Evolutionary conservation across 257 asterid species (phyloP).

Genomic region (Solanum piurae): DNA sequence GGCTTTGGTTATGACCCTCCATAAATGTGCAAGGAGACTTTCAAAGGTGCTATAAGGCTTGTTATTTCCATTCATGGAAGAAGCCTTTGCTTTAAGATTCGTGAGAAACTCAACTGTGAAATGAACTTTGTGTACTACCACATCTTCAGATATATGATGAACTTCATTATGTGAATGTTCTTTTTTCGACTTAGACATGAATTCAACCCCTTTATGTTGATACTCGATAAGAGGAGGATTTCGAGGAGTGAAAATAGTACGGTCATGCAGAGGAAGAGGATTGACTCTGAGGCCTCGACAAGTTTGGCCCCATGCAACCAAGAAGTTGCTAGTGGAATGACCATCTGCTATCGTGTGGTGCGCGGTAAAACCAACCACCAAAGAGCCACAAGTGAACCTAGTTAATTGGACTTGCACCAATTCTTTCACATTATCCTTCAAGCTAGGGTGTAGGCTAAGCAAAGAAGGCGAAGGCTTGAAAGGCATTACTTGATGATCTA

Average conservation of each 20-base stretch:
- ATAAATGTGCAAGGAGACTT: constrained; percentile 66
- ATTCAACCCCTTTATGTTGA: constrained; percentile 63
- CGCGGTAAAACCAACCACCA: constrained; percentile 64
- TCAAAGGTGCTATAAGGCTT: constrained; percentile 67
- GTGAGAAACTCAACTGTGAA: constrained; percentile 41
- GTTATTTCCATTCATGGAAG: constrained; percentile 19
- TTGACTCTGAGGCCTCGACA: constrained; percentile 29
- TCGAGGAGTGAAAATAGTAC: constrained; percentile 41
- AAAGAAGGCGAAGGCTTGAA: constrained; percentile 34
- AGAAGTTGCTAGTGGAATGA: constrained; percentile 45
- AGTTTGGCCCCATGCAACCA: constrained; percentile 79
- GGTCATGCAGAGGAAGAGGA: constrained; percentile 44
- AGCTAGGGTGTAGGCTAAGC: constrained; percentile 48
- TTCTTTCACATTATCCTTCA: constrained; percentile 34
- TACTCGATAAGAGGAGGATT: constrained; percentile 33
- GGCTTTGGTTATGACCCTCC: constrained; percentile 61
- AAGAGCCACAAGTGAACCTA: constrained; percentile 62
- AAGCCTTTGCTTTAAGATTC: constrained; percentile 49
- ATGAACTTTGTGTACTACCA: constrained; percentile 41
- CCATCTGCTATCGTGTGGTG: constrained; percentile 73
- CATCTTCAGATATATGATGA: constrained; percentile 17
- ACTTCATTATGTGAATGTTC: constrained; percentile 20
- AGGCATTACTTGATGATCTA: constrained; percentile 31
- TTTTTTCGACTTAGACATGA: constrained; percentile 15
- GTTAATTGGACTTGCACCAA: constrained; percentile 69